Evolutionary conservation across 2,329 filamentous ascomycete genomes (phyloP), one percentile per base, ranked within the genome.

Genomic region (Purpureocillium lavendulum): DNA sequence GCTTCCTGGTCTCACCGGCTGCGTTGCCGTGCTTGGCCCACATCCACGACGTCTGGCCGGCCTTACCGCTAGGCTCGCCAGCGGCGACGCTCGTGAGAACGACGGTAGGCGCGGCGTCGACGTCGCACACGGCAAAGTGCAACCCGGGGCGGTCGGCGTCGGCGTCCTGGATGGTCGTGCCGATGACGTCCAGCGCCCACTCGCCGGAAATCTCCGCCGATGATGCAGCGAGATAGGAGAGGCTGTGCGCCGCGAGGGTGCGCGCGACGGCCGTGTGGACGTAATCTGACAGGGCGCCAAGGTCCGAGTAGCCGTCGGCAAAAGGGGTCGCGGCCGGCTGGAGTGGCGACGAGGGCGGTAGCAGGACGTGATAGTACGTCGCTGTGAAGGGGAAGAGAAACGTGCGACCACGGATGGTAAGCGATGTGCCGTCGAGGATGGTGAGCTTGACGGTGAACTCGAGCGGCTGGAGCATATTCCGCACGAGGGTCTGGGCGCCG

Each of bases 391-490:
- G 67, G 30, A 59, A 53, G 43, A 68, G 58, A 33, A 62, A 62
- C 1, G 71, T 70, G 17, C 62, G 64, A 33, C 65, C 64, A 29
- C 64, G 62, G 43, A 76, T 58, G 30, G 60, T 58, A 18, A 75
- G 46, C 8, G 60, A 58, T 4, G 57, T 54, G 12, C 63, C 57
- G 0, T 69, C 62, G 3, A 70, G 66, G 38, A 78, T 59, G 26
- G 54, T 58, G 11, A 77, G 49, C 30, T 69, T 63, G 38, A 73
- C 62, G 50, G 49, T 49, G 42, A 62, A 66, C 15, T 60, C 60
- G 24, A 65, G 59, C 6, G 58, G 57, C 34, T 70, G 56, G 2
- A 76, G 56, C 37, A 64, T 56, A 38, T 56, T 62, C 40, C 61
- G 59, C 40, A 70, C 56, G 33, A 77, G 61, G 2, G 62, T 56